Percentiles rank a stretch among this genome's conserved stretches.
phyloP scores from a whole-genome alignment of 306 rosid species.

The Lathyrus tuberosus region DNA sequence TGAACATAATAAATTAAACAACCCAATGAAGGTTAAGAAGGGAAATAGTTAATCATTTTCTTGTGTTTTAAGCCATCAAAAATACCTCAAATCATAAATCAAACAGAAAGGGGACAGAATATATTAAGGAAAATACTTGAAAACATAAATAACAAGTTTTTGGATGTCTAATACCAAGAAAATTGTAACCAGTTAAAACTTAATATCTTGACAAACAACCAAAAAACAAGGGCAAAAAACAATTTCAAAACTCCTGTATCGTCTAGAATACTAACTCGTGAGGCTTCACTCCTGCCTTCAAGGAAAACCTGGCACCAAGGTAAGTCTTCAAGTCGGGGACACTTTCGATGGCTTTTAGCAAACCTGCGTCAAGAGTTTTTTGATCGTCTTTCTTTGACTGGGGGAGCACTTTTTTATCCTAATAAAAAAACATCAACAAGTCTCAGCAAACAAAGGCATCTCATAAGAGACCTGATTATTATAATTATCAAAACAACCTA shows the following conservation, averaged over 20 bases:
- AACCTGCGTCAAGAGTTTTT: constrained; percentile 59
- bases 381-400: constrained; percentile 77
- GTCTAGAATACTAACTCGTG: constrained; percentile 38
- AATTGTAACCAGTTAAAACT: constrained; percentile 1
- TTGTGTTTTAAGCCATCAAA: neutral
- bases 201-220: constrained; percentile 7
- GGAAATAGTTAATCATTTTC: neutral
- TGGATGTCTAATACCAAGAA: constrained; percentile 21
- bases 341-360: constrained; percentile 63
- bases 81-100: neutral
- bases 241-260: neutral
- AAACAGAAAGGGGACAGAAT: neutral
- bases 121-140: constrained; percentile 10
- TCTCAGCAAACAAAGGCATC: neutral
- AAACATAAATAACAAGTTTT: constrained; percentile 12
- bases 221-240: constrained; percentile 28
- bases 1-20: too few relatives aligned
- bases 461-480: neutral
- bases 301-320: constrained; percentile 64
- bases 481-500: neutral
- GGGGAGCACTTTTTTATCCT: constrained; percentile 73
- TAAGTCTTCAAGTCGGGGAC: constrained; percentile 74
- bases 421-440: neutral
- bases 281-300: constrained; percentile 40
- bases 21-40: too few relatives aligned